These are phyloP conservation scores for Nicotiana rustica DNA, from an alignment of 305 asterid species.

Conservation along the genomic window DNA sequence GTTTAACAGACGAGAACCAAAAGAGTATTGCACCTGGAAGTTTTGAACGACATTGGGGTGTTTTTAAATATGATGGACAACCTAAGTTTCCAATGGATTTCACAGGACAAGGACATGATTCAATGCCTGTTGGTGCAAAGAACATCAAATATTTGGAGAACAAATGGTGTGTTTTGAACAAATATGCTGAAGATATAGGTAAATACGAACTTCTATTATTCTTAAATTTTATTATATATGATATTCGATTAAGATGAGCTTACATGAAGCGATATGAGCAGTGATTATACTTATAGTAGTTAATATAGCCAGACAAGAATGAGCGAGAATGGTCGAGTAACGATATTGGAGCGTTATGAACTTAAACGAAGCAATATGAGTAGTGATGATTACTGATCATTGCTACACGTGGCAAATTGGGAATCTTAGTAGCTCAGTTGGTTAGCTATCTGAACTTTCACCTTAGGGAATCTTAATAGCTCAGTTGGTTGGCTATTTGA, in stretches of 20 bases:
- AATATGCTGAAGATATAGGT: slow-evolving; percentile 34
- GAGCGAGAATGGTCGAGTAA: too few species aligned
- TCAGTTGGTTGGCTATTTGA: too few species aligned
- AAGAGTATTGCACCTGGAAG: slow-evolving; percentile 70
- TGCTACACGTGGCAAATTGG: too few species aligned
- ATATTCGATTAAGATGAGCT: background rate
- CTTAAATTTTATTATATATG: background rate
- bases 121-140: slow-evolving; percentile 62
- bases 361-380: too few species aligned
- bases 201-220: background rate
- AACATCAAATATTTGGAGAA: slow-evolving; percentile 50
- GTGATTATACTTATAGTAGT: background rate
- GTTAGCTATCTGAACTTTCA: too few species aligned
- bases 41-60: slow-evolving; percentile 86
- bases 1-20: slow-evolving; percentile 67
- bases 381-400: too few species aligned
- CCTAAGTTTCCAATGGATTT: slow-evolving; percentile 67
- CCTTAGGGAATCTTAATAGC: too few species aligned
- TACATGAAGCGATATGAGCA: background rate
- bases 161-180: slow-evolving; percentile 61
- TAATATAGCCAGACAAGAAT: too few species aligned
- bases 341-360: too few species aligned
- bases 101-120: slow-evolving; percentile 50
- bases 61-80: slow-evolving; percentile 64
- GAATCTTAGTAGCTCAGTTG: too few species aligned